A percentile compares a stretch with the other conserved stretches of the same genome.
Conservation (phyloP, 495 filamentous ascomycete genomes). For the Chaetomium fimeti region DNA sequence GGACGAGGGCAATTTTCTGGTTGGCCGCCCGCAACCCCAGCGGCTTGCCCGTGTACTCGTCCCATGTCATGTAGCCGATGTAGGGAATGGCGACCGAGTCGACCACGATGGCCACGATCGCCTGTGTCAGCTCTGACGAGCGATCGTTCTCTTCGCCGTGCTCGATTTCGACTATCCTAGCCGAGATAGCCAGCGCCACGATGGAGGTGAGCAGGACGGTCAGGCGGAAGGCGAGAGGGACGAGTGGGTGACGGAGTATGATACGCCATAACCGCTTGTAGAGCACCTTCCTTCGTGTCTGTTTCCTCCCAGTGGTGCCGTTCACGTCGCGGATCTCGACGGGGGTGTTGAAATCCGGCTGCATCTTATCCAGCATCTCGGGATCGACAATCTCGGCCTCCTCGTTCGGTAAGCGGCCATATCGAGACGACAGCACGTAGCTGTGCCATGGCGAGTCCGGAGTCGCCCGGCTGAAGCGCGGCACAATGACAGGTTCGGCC, state of each 20-base stretch:
- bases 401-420: slow-evolving; percentile 47
- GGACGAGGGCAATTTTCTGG: slow-evolving; percentile 80
- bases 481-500: slow-evolving; percentile 56
- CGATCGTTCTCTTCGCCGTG: slow-evolving; percentile 35
- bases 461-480: slow-evolving; percentile 39
- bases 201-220: slow-evolving; percentile 80
- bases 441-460: slow-evolving; percentile 48
- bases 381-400: slow-evolving; percentile 46
- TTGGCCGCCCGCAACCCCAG: slow-evolving; percentile 78
- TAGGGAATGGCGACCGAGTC: slow-evolving; percentile 88
- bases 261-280: slow-evolving; percentile 48
- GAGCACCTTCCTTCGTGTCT: slow-evolving; percentile 27
- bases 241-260: slow-evolving; percentile 75
- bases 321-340: slow-evolving; percentile 25
- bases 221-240: slow-evolving; percentile 79
- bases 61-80: slow-evolving; percentile 87
- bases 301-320: slow-evolving; percentile 23
- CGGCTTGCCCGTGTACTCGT: slow-evolving; percentile 93
- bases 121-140: slow-evolving; percentile 64
- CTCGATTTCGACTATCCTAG: slow-evolving; percentile 66
- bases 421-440: slow-evolving; percentile 52
- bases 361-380: slow-evolving; percentile 46
- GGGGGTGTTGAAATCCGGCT: slow-evolving; percentile 49
- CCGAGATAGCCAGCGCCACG: slow-evolving; percentile 76
- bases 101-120: slow-evolving; percentile 85